Percentiles rank a stretch among this genome's conserved stretches.
phyloP scores from a whole-genome alignment of 176 grass and related monocot species.

The Oropetium thomaeum region DNA sequence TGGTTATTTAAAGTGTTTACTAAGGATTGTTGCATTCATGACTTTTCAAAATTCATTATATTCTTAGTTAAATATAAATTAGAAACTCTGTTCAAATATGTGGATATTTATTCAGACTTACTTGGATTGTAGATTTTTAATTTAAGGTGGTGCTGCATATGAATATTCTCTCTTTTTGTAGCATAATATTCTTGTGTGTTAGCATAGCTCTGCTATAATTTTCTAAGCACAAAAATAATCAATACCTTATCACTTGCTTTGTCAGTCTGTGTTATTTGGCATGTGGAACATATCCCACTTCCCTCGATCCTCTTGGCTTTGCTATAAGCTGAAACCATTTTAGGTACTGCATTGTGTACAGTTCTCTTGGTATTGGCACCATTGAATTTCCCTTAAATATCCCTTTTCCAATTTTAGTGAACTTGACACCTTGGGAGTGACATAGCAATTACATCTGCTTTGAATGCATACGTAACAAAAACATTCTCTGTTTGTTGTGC shows the following conservation, averaged over 20 bases:
- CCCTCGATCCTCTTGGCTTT: constrained; percentile 5
- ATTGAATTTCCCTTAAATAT: no score
- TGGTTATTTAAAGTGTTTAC: background rate
- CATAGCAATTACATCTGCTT: background rate
- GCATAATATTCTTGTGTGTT: background rate
- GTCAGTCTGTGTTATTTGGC: background rate
- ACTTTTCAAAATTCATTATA: background rate
- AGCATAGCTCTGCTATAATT: constrained; percentile 2
- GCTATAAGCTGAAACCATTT: background rate
- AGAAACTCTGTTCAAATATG: background rate
- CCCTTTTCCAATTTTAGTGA: background rate
- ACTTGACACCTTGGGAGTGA: background rate
- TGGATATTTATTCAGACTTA: constrained; percentile 2
- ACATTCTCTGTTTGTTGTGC: background rate
- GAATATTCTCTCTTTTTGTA: background rate
- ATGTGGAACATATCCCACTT: constrained; percentile 1
- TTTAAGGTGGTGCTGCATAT: background rate
- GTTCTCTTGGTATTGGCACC: no score
- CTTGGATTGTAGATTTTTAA: background rate
- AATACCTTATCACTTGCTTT: background rate
- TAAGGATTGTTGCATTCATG: background rate
- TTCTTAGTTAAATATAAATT: background rate
- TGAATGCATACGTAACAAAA: background rate
- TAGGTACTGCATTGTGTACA: no score
- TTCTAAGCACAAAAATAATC: constrained; percentile 2